Conservation (phyloP, 1,284 basidiomycete genomes). For the Inonotus hispidus region DNA sequence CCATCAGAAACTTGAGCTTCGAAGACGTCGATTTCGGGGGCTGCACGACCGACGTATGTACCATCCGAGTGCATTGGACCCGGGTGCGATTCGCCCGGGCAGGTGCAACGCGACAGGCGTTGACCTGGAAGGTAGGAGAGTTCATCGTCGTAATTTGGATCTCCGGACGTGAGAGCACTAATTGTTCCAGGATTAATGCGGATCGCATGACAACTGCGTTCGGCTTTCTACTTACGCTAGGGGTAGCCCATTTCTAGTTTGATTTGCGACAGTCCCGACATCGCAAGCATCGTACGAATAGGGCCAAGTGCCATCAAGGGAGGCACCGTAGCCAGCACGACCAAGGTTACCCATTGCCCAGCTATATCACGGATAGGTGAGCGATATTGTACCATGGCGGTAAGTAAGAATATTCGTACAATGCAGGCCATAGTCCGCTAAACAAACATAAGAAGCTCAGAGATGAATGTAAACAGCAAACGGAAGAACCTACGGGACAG, state of each 20-base stretch:
- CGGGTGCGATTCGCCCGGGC: conserved; percentile 75
- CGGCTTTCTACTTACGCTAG: conserved; percentile 22
- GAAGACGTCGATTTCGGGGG: conserved; percentile 84
- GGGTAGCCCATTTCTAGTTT: conserved; percentile 36
- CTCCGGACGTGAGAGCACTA: conserved; percentile 41
- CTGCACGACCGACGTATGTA: conserved; percentile 69
- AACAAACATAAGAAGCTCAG: background rate
- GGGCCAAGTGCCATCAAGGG: conserved; percentile 54
- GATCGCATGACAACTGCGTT: conserved; percentile 16
- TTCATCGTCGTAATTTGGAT: conserved; percentile 35
- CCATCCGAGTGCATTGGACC: conserved; percentile 61
- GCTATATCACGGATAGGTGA: conserved; percentile 6
- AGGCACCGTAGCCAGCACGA: conserved; percentile 55
- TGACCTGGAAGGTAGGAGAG: conserved; percentile 75
- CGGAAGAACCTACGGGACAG: conserved; percentile 25
- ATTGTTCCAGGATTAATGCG: conserved; percentile 27
- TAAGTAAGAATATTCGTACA: conserved; percentile 41
- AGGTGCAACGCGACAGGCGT: conserved; percentile 79
- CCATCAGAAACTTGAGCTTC: conserved; percentile 51
- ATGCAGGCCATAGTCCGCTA: conserved; percentile 48
- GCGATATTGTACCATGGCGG: conserved; percentile 22
- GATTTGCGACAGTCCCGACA: conserved; percentile 52
- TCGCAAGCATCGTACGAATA: conserved; percentile 54
- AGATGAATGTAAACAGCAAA: background rate
- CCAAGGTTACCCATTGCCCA: conserved; percentile 53